These are phyloP conservation scores for Coemansia sp. DNA, from an alignment of 192 early-diverging fungal species.

Conservation along the genomic window DNA sequence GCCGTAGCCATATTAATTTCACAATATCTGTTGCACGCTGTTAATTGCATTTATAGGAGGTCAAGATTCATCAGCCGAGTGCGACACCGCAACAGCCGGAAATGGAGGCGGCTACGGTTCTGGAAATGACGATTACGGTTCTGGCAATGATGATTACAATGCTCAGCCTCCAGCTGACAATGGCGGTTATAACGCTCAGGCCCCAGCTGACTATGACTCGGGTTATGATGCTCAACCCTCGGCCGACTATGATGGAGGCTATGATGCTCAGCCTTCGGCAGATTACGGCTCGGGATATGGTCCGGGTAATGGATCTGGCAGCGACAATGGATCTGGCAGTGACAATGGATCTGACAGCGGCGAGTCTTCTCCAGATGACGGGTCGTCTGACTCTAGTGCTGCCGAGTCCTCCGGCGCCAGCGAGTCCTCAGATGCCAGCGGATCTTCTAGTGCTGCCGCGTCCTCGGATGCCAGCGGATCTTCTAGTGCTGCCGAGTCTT, in stretches of 20 bases:
- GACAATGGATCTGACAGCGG: neutral
- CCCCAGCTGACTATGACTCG: neutral
- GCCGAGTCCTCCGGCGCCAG: neutral
- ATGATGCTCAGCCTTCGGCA: slow-evolving; percentile 1
- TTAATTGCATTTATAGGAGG: neutral
- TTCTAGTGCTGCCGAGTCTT: neutral
- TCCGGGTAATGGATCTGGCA: slow-evolving; percentile 8
- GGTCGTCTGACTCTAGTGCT: neutral
- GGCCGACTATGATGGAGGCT: neutral
- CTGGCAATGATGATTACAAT: slow-evolving; percentile 8
- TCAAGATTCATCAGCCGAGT: neutral
- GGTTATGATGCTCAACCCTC: slow-evolving; percentile 3
- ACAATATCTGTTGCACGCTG: too few relatives aligned
- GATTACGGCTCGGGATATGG: slow-evolving; percentile 9
- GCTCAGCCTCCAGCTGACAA: slow-evolving; percentile 11
- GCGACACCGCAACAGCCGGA: slow-evolving; percentile 4
- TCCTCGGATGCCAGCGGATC: neutral
- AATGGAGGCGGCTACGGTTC: neutral
- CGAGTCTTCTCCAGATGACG: neutral
- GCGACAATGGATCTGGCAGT: neutral
- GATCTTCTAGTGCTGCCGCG: neutral
- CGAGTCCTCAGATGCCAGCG: neutral
- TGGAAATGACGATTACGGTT: slow-evolving; percentile 4
- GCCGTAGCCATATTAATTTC: too few relatives aligned
- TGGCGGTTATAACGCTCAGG: slow-evolving; percentile 1